Base-by-base conservation (phyloP, 1,284 basidiomycete genomes). In the Coniferiporia weirii region DNA sequence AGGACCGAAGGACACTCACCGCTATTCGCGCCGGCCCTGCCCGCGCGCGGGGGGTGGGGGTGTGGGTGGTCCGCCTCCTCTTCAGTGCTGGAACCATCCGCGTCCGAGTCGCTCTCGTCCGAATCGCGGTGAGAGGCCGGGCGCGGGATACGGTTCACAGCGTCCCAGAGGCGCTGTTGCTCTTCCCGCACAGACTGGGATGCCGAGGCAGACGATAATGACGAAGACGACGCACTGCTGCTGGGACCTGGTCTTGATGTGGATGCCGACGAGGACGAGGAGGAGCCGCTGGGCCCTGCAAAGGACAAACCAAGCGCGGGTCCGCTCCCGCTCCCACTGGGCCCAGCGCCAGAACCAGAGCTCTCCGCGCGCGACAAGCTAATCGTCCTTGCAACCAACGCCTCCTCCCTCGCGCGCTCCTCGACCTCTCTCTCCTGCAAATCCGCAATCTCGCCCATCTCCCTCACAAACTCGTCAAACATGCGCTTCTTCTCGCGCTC, bases 371-470 rank as follows among this genome's bases (percentile, higher is more conserved):
- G 20, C 9, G 27, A 44, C 12, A 52, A 22, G 20, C 40, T 53
- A 49, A 57, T 49, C 34, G 57, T 59, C 44, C 20, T 47, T 17
- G 40, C 51, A n/a, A 43, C 2, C 17, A n/a, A 43, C 32, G 56
- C 46, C 22, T 57, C 56, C 50, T 57, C 45, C 13, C 46, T 19
- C 6, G 52, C 27, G 1, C 56, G 38, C 34, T 58, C 61, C 19
- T 59, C 54, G 9, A 62, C 61, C 38, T 62, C 57, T 17, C 51
- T 32, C 52, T 58, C 61, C 57, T 56, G 52, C 36, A 58, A 15
- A 35, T 43, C 32, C 53, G 57, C 61, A 27, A 62, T 53, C 34
- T 52, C 52, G 17, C 34, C 20, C 61, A 62, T 59, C 46, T 59
- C 43, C 1, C 32, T 38, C 53, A 59, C 3, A 34, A 59, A 55